phyloP scores from a whole-genome alignment of 768 basidiomycete genomes.

The Tremella fuciformis region DNA sequence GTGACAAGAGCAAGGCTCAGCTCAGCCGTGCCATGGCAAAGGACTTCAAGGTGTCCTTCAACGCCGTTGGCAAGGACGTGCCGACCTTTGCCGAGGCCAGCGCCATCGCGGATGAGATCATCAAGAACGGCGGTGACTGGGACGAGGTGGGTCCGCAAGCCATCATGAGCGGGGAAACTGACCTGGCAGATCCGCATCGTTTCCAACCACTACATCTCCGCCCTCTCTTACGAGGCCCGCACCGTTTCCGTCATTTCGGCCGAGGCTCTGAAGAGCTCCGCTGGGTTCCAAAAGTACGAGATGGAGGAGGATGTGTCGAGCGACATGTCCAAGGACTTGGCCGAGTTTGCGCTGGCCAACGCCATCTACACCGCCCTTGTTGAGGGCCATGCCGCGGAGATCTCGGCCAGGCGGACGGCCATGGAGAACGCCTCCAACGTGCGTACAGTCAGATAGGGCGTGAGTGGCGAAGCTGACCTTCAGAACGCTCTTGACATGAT shows the following conservation, averaged over 20 bases:
- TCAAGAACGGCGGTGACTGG: conserved; percentile 77
- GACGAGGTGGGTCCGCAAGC: conserved; percentile 62
- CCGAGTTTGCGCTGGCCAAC: conserved; percentile 94
- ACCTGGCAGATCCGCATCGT: conserved; percentile 59
- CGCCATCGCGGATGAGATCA: conserved; percentile 86
- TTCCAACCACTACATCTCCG: conserved; percentile 57
- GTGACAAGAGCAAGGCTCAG: conserved; percentile 97
- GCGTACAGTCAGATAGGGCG: conserved; percentile 15
- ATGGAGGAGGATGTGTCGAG: conserved; percentile 94
- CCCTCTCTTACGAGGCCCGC: conserved; percentile 81
- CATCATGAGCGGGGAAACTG: conserved; percentile 4
- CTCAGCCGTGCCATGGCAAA: conserved; percentile 64
- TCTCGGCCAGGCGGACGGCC: conserved; percentile 74
- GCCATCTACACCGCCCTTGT: conserved; percentile 90
- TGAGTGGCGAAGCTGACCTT: background rate
- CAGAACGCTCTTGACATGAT: conserved; percentile 94
- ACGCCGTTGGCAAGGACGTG: conserved; percentile 95
- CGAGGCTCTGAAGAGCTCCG: conserved; percentile 75
- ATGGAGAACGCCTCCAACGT: conserved; percentile 98
- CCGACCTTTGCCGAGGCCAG: conserved; percentile 96
- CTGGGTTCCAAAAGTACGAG: conserved; percentile 91
- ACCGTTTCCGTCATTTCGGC: conserved; percentile 76
- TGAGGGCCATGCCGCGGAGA: conserved; percentile 93
- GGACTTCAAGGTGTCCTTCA: conserved; percentile 82
- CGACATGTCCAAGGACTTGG: conserved; percentile 88